phyloP scores from a whole-genome alignment of 371 early-diverging fungal genomes.

The Rhizomucor miehei region DNA sequence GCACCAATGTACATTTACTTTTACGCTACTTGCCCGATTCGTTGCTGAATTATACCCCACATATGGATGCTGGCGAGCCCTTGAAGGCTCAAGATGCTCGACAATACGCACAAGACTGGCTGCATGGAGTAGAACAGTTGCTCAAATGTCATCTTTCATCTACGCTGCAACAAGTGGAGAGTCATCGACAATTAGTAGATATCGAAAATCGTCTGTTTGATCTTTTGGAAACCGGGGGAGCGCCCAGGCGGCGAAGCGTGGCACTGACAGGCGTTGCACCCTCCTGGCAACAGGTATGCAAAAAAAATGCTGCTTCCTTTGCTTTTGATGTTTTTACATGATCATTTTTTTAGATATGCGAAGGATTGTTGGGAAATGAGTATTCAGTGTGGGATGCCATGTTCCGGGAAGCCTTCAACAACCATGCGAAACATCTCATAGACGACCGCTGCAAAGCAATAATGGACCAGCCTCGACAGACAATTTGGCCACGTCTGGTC shows the following conservation, averaged over 20 bases:
- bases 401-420: constrained; percentile 35
- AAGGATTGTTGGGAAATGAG: constrained; percentile 13
- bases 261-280: constrained; percentile 11
- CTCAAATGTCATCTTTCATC: constrained; percentile 21
- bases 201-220: constrained; percentile 38
- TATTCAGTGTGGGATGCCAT: constrained; percentile 44
- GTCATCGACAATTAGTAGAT: constrained; percentile 27
- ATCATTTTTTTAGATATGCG: constrained; percentile 7
- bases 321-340: not conserved
- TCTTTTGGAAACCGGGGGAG: constrained; percentile 24
- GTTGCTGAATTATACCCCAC: constrained; percentile 49
- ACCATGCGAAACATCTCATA: constrained; percentile 33
- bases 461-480: constrained; percentile 28
- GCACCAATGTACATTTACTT: constrained; percentile 55
- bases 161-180: constrained; percentile 33
- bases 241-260: constrained; percentile 15
- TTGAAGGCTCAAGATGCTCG: constrained; percentile 24
- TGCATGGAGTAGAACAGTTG: constrained; percentile 19
- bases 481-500: constrained; percentile 28
- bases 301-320: not conserved
- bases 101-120: constrained; percentile 30
- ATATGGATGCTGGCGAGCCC: constrained; percentile 22
- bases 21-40: constrained; percentile 55
- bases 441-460: constrained; percentile 24
- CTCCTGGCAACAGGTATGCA: constrained; percentile 16